Percentiles rank a stretch among this genome's conserved stretches.
These are phyloP conservation scores for Megacollybia marginata DNA, from an alignment of 768 basidiomycete genomes.

Conservation along the genomic window DNA sequence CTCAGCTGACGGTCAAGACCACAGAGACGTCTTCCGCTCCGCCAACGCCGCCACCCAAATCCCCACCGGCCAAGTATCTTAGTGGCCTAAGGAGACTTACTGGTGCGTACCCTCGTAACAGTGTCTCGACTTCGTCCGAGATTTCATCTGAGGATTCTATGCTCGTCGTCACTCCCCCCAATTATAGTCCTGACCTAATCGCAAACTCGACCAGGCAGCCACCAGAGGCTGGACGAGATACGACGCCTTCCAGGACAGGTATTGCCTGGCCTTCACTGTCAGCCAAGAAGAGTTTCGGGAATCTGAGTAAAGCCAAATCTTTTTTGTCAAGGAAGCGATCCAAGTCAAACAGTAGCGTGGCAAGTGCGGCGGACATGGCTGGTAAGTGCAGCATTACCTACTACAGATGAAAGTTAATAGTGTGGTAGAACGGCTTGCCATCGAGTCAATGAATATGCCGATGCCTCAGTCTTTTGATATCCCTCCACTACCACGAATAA, in stretches of 20 bases:
- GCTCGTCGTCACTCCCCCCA: constrained; percentile 51
- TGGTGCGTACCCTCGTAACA: constrained; percentile 43
- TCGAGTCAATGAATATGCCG: constrained; percentile 4
- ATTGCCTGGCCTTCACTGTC: constrained; percentile 42
- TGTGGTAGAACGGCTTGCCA: background rate
- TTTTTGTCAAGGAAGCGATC: constrained; percentile 54
- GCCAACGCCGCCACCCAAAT: constrained; percentile 43
- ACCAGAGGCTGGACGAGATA: background rate
- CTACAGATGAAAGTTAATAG: background rate
- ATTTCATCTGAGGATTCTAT: constrained; percentile 65
- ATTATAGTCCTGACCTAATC: constrained; percentile 26
- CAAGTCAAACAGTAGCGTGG: constrained; percentile 40
- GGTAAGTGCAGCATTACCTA: constrained; percentile 25
- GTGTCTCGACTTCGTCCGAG: constrained; percentile 52
- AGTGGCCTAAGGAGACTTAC: constrained; percentile 39
- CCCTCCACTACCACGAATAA: constrained; percentile 13
- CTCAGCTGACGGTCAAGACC: background rate
- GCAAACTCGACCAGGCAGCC: constrained; percentile 3
- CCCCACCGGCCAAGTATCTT: constrained; percentile 41
- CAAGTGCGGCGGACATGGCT: constrained; percentile 29
- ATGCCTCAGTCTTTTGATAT: constrained; percentile 3
- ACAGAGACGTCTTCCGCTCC: constrained; percentile 13
- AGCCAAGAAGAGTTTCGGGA: constrained; percentile 41
- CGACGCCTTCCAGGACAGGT: constrained; percentile 16
- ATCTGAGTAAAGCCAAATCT: constrained; percentile 42